A percentile compares a stretch with the other conserved stretches of the same genome.
Conservation (phyloP, 768 basidiomycete species). For the Lactarius hengduanensis region DNA sequence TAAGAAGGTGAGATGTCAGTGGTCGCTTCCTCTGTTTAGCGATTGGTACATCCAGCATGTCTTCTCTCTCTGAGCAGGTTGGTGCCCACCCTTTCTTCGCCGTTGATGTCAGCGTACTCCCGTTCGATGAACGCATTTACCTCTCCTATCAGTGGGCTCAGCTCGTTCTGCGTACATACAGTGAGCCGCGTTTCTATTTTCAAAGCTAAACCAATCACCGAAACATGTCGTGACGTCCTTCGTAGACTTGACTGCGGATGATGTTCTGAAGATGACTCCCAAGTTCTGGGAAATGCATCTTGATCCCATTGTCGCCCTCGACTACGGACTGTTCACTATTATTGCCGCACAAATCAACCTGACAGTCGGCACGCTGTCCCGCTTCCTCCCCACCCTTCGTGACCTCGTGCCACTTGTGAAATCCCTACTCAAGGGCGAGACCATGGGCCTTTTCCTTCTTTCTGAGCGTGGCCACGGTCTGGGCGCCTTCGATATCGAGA, state of each 20-base stretch:
- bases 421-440: constrained; percentile 50
- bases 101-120: constrained; percentile 5
- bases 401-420: constrained; percentile 51
- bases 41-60: constrained; percentile 4
- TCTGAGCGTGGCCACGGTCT: constrained; percentile 56
- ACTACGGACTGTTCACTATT: constrained; percentile 54
- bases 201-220: background rate
- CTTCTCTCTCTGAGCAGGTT: constrained; percentile 9
- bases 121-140: constrained; percentile 7
- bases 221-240: background rate
- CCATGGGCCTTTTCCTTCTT: constrained; percentile 34
- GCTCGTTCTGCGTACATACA: constrained; percentile 10
- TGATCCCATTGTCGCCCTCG: constrained; percentile 51
- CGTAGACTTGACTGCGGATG: constrained; percentile 44
- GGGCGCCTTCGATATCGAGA: constrained; percentile 60
- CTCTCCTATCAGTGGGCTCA: constrained; percentile 17
- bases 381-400: constrained; percentile 47
- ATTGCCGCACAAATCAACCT: constrained; percentile 52
- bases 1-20: background rate
- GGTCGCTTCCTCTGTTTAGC: background rate
- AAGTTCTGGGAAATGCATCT: constrained; percentile 54
- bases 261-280: constrained; percentile 49
- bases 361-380: constrained; percentile 52
- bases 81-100: constrained; percentile 15
- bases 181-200: constrained; percentile 7